Evolutionary conservation across 1,284 basidiomycete species (phyloP), one percentile per base, ranked within the genome.

Genomic region (Phylloporus sp.): DNA sequence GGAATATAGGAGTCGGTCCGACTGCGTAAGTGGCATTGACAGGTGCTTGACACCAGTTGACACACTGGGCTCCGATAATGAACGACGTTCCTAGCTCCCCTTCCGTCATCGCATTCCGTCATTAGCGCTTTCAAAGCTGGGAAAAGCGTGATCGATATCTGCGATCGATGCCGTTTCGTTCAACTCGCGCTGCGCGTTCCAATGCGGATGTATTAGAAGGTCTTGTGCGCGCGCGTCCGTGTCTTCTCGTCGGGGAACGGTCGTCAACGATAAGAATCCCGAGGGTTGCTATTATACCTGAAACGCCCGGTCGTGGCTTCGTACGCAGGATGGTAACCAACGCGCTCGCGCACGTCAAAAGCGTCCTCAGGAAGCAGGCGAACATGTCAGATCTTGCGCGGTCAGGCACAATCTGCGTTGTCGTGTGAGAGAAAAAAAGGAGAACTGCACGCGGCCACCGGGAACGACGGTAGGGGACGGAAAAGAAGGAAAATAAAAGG

Each of bases 61-160:
- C 52, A 42, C 44, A 37, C 49, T 42, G 53, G 53, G n/a, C n/a
- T 24, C 32, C 24, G 20, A 5, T 56, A 63, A 58, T 58, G 47
- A 57, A 42, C 61, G 44, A 62, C 42, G 68, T 69, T 46, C 68
- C 64, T 64, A 49, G 60, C 47, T 37, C 39, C 34, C n/a, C 22
- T 49, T 57, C 44, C 65, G 66, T 70, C 69, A 69, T 59, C 56
- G 51, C 58, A 67, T 69, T 59, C 61, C 68, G 68, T 69, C 66
- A 71, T 64, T n/a, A 4, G 26, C 24, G 15, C 18, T n/a, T 34
- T 60, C 29, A 44, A 10, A 64, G 15, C 53, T 46, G 29, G 46
- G 26, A 53, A 51, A 46, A 40, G n/a, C 37, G 17, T 58, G 69
- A 69, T 68, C 67, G 53, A 34, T 67, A 67, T 62, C 61, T 51